Evolutionary conservation across 202 grass and related monocot genomes (phyloP).

Genomic region (Dendrocalamus latiflorus): DNA sequence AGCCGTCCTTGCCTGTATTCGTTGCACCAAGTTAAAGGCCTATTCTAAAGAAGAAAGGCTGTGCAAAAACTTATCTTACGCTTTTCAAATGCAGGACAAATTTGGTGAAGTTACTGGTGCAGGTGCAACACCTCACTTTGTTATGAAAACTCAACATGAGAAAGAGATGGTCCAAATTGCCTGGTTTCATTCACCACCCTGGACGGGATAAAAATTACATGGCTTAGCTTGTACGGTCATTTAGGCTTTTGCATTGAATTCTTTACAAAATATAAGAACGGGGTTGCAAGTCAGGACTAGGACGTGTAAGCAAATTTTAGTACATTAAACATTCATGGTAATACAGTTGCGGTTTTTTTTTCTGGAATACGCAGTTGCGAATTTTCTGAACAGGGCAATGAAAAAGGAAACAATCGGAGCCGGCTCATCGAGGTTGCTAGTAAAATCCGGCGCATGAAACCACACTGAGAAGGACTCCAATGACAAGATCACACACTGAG

Average conservation of each 20-base stretch:
- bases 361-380: not conserved
- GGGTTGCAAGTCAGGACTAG: no score
- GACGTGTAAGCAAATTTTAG: no score
- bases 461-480: no score
- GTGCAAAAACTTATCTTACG: not conserved
- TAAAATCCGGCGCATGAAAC: no score
- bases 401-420: no score
- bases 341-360: no score
- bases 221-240: not conserved
- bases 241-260: no score
- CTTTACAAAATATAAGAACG: not conserved
- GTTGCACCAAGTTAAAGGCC: constrained; percentile 20
- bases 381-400: not conserved
- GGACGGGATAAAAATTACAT: not conserved
- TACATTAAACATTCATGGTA: no score
- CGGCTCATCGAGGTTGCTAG: no score
- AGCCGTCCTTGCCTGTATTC: constrained; percentile 19
- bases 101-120: constrained; percentile 20
- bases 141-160: not conserved
- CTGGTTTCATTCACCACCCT: not conserved
- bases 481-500: no score
- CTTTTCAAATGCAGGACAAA: not conserved
- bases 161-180: not conserved
- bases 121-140: not conserved
- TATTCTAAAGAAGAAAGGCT: not conserved